Base-by-base conservation (phyloP, 345 rosid genomes). In the Dipteronia dyeriana region DNA sequence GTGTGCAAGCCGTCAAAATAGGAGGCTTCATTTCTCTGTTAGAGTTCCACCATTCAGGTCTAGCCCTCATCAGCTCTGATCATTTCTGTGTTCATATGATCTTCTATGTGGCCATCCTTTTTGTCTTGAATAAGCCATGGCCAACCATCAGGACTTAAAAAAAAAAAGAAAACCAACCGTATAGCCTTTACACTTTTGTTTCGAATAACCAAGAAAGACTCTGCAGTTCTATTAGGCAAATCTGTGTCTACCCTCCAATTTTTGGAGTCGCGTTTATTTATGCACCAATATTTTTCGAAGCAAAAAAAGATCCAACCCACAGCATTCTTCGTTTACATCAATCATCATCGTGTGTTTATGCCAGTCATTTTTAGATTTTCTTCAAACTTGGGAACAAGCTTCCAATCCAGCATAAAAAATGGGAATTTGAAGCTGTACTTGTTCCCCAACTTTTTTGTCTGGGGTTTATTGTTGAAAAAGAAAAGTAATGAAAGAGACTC, bases 11-110 rank as follows among this genome's bases (percentile, higher is more conserved):
- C 78, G 5, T 75, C 82, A 80, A 76, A 81, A 75, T 41, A 61
- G 89, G 85, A 84, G 79, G 80, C 86, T 79, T 82, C 81, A 60
- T 82, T 77, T 82, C 80, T 66, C 79, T 67, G 73, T 74, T 69
- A 67, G 57, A 75, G 71, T 84, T 79, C 82, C 86, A 76, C 76
- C 38, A 76, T 79, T 78, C 80, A 84, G 84, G 84, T 80, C 85
- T 75, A 82, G 85, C 82, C 82, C 78, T 69, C 76, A 73, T 70
- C 79, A 82, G 79, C 71, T 82, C 77, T 25, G 69, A 78, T 83
- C 82, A 74, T 77, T 68, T 72, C 74, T 29, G 67, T 74, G 75
- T 80, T 56, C 75, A 77, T 81, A 75, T 81, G 70, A 70, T 79
- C 80, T 79, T 79, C 67, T 73, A 79, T 72, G 67, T 60, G 86